Evolutionary conservation across 805 yeast genomes (phyloP), one percentile per base, ranked within the genome.

Genomic region (Cyberlindnera saturnus): DNA sequence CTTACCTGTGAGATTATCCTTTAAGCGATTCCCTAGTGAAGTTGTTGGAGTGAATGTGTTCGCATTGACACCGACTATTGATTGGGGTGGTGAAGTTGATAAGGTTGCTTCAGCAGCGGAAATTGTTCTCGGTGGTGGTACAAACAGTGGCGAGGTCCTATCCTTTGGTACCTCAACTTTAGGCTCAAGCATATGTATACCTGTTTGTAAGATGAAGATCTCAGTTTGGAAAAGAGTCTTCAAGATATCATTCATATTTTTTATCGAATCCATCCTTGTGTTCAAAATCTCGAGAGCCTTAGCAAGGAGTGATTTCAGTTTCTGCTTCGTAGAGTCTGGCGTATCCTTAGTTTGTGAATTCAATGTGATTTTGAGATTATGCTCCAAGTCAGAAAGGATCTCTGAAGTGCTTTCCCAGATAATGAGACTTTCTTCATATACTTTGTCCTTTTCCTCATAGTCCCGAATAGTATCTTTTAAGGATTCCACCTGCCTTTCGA

Each of bases 341-440:
- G 45, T 16, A n/a, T 48, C 44, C 3, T 40, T 17, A 1, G 45
- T 36, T 15, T 38, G 46, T 2, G 48, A 37, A 13, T 41, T 43
- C 40, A 49, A 32, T 1, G 53, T 31, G 53, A 62, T 14, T 47
- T 43, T 28, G 10, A 54, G 36, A 19, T 48, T 46, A 6, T 32
- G 32, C 36, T 59, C 61, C n/a, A 57, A 36, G 14, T 42, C 39
- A 3, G 49, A 44, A 10, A 59, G 34, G 1, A 40, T 29, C 5
- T 51, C 52, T 6, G 55, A 41, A 1, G 48, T 38, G 10, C 48
- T 53, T 15, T 44, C 48, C 59, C 60, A 53, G 1, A 59, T 45
- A 1, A 59, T 14, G 3, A 43, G 18, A n/a, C 49, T 45, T 31
- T 57, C 59, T 3, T 49, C 30, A 23, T 34, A 50, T 8, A 41